Evolutionary conservation across 768 basidiomycete species (phyloP).

Genomic region (Boletellus emodensis): DNA sequence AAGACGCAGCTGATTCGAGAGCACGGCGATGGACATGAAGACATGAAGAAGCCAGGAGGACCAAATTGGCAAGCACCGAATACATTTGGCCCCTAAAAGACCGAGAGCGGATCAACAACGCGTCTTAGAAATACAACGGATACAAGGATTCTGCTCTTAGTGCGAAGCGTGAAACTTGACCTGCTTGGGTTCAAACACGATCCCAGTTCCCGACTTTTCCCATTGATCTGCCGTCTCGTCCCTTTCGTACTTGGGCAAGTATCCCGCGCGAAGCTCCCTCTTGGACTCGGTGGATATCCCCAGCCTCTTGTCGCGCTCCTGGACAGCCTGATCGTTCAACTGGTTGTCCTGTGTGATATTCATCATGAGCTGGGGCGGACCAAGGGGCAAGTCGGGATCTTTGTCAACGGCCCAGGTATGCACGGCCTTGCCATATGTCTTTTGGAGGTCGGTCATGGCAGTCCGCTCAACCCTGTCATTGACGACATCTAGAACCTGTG

Average conservation of each 20-base stretch:
- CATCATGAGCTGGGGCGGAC: constrained; percentile 47
- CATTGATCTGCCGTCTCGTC: constrained; percentile 36
- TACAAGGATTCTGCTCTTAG: not conserved
- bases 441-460: constrained; percentile 42
- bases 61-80: constrained; percentile 5
- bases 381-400: constrained; percentile 40
- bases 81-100: not conserved
- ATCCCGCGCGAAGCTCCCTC: constrained; percentile 31
- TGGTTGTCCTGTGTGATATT: constrained; percentile 38
- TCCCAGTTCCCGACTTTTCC: constrained; percentile 32
- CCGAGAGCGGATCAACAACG: too few species aligned
- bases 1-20: constrained; percentile 52
- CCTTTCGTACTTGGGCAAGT: constrained; percentile 38
- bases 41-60: constrained; percentile 23
- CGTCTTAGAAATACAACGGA: too few species aligned
- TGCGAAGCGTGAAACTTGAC: constrained; percentile 13
- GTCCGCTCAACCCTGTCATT: constrained; percentile 37
- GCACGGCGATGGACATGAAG: constrained; percentile 36
- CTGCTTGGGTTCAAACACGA: constrained; percentile 32
- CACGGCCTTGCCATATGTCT: constrained; percentile 45
- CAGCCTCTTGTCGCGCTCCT: constrained; percentile 31
- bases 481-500: constrained; percentile 16
- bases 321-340: constrained; percentile 28
- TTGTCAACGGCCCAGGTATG: constrained; percentile 39
- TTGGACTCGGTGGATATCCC: constrained; percentile 35